Percentiles rank a stretch among this genome's conserved stretches.
Evolutionary conservation across 164 flowering plant genomes (phyloP).

Genomic region (Umbellularia californica): DNA sequence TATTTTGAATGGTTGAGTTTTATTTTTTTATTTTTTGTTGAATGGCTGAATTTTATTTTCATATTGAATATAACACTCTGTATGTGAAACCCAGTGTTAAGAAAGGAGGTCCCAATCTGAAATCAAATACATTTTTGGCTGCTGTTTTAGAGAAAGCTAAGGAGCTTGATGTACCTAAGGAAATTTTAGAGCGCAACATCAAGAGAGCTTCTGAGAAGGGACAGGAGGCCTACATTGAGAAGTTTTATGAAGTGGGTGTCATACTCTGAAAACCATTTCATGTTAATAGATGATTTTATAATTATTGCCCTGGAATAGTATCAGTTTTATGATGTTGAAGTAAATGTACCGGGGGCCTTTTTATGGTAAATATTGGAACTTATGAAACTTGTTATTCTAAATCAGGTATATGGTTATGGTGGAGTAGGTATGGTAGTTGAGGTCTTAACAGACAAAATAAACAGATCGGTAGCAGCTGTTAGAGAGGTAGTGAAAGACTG

Average conservation of each 20-base stretch:
- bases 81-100: constrained; percentile 49
- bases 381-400: constrained; percentile 4
- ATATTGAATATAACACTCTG: not conserved
- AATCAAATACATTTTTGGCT: constrained; percentile 68
- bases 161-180: constrained; percentile 96
- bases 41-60: not conserved
- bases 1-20: not conserved
- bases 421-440: constrained; percentile 89
- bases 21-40: not conserved
- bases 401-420: constrained; percentile 89
- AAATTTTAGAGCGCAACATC: constrained; percentile 84
- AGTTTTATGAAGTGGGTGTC: constrained; percentile 68
- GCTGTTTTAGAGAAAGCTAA: constrained; percentile 81
- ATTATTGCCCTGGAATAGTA: not conserved
- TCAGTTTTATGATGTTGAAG: not conserved
- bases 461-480: constrained; percentile 78
- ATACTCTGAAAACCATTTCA: not conserved
- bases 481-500: constrained; percentile 81
- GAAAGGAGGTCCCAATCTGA: constrained; percentile 81
- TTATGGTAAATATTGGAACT: not conserved
- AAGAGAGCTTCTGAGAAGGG: constrained; percentile 96
- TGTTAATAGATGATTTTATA: not conserved
- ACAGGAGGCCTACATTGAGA: constrained; percentile 92
- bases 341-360: not conserved
- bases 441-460: constrained; percentile 86